These are phyloP conservation scores for Claviceps digitariae DNA, from an alignment of 2,329 filamentous ascomycete species.

Conservation along the genomic window DNA sequence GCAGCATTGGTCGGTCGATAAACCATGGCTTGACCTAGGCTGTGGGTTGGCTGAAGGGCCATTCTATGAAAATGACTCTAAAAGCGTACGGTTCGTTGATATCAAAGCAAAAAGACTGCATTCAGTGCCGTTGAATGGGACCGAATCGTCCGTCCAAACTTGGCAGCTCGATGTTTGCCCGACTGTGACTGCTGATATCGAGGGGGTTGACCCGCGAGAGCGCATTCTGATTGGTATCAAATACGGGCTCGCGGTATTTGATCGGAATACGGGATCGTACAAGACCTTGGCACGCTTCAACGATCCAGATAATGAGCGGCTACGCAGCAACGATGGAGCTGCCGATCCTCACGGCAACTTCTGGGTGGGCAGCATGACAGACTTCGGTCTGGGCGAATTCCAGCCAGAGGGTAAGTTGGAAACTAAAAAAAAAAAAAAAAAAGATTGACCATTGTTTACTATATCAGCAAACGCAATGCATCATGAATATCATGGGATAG, in stretches of 20 bases:
- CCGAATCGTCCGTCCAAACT: slow-evolving; percentile 49
- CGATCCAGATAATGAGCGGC: slow-evolving; percentile 32
- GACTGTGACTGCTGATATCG: slow-evolving; percentile 67
- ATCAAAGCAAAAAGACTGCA: slow-evolving; percentile 68
- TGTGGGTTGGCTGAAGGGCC: slow-evolving; percentile 63
- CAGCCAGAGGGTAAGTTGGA: slow-evolving; percentile 39
- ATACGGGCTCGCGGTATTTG: slow-evolving; percentile 65
- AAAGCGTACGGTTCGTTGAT: slow-evolving; percentile 66
- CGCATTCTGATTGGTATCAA: slow-evolving; percentile 70
- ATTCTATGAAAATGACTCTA: slow-evolving; percentile 52
- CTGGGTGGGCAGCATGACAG: slow-evolving; percentile 80
- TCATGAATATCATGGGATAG: neutral
- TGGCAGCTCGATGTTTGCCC: slow-evolving; percentile 39
- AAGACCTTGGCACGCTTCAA: slow-evolving; percentile 39
- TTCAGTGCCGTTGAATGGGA: slow-evolving; percentile 50
- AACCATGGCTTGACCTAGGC: slow-evolving; percentile 44
- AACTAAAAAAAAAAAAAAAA: neutral
- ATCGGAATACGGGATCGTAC: slow-evolving; percentile 44
- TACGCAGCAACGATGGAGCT: slow-evolving; percentile 69
- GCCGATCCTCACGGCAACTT: slow-evolving; percentile 70
- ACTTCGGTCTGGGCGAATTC: slow-evolving; percentile 45
- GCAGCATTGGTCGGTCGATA: slow-evolving; percentile 32
- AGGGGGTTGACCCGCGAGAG: slow-evolving; percentile 44
- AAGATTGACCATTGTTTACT: neutral
- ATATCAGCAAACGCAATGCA: neutral